phyloP scores from a whole-genome alignment of 1,284 basidiomycete species.

The Boletus subluridellus region DNA sequence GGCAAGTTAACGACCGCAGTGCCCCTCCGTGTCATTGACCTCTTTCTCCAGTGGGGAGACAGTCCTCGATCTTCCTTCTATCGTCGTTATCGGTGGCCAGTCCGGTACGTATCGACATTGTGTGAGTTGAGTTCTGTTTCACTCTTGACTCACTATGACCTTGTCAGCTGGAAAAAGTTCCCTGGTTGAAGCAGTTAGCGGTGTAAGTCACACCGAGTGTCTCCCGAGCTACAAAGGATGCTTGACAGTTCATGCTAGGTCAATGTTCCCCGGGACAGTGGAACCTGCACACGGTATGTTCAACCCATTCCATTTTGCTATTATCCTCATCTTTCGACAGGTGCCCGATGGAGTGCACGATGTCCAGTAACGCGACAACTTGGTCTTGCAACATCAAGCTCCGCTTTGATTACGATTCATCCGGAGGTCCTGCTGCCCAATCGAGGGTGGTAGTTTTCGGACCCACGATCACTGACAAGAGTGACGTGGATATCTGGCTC shows the following conservation, averaged over 20 bases:
- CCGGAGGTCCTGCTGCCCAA: slow-evolving; percentile 23
- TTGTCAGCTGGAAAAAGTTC: slow-evolving; percentile 56
- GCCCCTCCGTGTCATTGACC: no score
- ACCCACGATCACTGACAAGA: slow-evolving; percentile 35
- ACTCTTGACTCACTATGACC: background rate
- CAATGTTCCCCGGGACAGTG: slow-evolving; percentile 54
- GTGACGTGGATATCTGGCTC: no score
- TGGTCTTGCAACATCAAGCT: no score
- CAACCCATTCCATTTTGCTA: background rate
- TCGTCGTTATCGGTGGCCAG: no score
- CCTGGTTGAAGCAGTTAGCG: no score
- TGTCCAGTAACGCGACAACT: no score
- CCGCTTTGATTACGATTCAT: slow-evolving; percentile 37
- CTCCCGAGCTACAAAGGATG: background rate
- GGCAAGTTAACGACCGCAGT: no score
- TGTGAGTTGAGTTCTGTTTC: background rate
- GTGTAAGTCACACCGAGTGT: slow-evolving; percentile 36
- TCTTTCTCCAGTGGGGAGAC: no score
- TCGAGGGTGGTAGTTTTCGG: slow-evolving; percentile 37
- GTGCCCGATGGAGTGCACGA: no score
- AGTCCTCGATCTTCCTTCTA: no score
- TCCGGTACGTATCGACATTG: no score
- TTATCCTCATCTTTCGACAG: no score
- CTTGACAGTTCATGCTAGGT: slow-evolving; percentile 38
- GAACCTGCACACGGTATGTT: slow-evolving; percentile 54